These are phyloP conservation scores for Aureobasidium vineae DNA, from an alignment of 2,329 filamentous ascomycete genomes.

Conservation along the genomic window DNA sequence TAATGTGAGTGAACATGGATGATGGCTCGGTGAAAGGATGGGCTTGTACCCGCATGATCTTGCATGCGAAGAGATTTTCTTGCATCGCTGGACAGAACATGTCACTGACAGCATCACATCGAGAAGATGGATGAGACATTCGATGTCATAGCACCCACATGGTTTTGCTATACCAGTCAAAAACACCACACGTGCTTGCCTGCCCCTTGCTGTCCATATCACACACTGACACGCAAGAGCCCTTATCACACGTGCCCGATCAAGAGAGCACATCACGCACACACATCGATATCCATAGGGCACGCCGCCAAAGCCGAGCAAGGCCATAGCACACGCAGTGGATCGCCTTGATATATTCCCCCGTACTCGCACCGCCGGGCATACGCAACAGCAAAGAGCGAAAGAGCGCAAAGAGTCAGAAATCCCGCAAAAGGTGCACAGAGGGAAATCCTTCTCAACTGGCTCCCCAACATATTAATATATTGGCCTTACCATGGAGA, in stretches of 20 bases:
- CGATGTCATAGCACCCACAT: neutral
- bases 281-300: neutral
- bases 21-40: too few relatives aligned
- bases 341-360: neutral
- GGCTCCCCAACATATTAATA: neutral
- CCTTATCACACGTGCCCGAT: neutral
- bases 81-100: neutral
- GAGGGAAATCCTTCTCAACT: neutral
- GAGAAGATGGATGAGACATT: too few relatives aligned
- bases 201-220: neutral
- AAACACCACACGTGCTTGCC: neutral
- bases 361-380: neutral
- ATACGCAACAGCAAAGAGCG: neutral
- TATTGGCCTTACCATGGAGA: conserved; percentile 1
- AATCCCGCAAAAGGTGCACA: neutral
- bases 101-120: too few relatives aligned
- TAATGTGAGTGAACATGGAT: too few relatives aligned
- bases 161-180: neutral
- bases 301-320: neutral
- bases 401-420: neutral
- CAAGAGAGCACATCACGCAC: too few relatives aligned
- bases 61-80: too few relatives aligned
- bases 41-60: too few relatives aligned
- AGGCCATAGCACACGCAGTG: neutral
- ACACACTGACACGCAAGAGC: neutral